These are phyloP conservation scores for Ophiocordyceps camponoti-leonardi DNA, from an alignment of 2,329 filamentous ascomycete genomes.

Conservation along the genomic window DNA sequence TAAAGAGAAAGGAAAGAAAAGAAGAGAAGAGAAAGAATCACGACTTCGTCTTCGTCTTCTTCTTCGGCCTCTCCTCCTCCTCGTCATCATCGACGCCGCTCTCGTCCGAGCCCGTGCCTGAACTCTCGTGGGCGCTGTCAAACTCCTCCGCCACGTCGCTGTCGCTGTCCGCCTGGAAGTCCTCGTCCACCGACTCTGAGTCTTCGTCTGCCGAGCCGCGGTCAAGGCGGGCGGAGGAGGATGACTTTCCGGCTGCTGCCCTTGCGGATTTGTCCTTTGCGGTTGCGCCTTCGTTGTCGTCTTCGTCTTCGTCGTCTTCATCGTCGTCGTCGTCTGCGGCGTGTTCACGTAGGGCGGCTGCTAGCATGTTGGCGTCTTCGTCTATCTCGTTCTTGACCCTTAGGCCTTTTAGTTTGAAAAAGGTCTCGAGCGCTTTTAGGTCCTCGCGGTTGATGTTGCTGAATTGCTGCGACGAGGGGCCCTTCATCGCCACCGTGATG, in stretches of 20 bases:
- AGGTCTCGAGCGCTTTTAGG: slow-evolving; percentile 86
- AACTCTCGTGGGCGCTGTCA: slow-evolving; percentile 81
- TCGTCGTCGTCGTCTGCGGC: slow-evolving; percentile 75
- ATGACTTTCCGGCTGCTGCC: not conserved
- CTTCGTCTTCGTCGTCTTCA: slow-evolving; percentile 51
- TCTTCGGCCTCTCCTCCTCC: slow-evolving; percentile 34
- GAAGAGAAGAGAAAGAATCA: not conserved
- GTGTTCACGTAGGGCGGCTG: slow-evolving; percentile 68
- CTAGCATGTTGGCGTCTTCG: slow-evolving; percentile 69
- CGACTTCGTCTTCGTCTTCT: slow-evolving; percentile 21
- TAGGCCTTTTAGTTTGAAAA: slow-evolving; percentile 91
- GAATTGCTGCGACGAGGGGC: slow-evolving; percentile 78
- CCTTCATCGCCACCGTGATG: slow-evolving; percentile 84
- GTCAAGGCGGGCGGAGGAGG: slow-evolving; percentile 39
- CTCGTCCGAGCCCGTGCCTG: slow-evolving; percentile 47
- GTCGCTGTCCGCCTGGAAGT: slow-evolving; percentile 84
- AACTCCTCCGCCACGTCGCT: slow-evolving; percentile 94
- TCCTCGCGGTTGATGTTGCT: slow-evolving; percentile 99
- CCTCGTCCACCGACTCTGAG: slow-evolving; percentile 86
- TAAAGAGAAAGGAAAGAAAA: too few relatives aligned
- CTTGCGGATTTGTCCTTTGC: not conserved
- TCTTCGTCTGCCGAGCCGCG: slow-evolving; percentile 92
- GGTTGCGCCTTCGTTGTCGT: slow-evolving; percentile 7
- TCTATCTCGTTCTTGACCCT: slow-evolving; percentile 98
- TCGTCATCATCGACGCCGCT: slow-evolving; percentile 29